Evolutionary conservation across 1,284 basidiomycete genomes (phyloP).

Genomic region (Rhodotorula mucilaginosa): DNA sequence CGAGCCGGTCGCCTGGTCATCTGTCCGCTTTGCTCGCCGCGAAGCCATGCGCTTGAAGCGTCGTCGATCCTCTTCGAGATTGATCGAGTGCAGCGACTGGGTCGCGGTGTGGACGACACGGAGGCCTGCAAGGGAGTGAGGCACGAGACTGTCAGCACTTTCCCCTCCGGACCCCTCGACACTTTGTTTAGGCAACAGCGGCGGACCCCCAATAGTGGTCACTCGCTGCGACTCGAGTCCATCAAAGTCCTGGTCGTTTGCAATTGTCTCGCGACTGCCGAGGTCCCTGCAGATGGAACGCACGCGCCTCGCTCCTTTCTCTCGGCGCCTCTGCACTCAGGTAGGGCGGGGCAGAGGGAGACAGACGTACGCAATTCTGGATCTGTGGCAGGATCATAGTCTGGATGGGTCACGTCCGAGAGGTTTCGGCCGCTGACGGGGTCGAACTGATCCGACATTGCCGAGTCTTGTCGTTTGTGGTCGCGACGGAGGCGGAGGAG

Average conservation of each 20-base stretch:
- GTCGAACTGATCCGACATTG: slow-evolving; percentile 21
- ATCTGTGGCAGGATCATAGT: slow-evolving; percentile 38
- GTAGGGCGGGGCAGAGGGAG: not conserved
- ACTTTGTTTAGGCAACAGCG: too few species aligned
- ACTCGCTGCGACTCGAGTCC: too few species aligned
- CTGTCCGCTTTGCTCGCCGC: slow-evolving; percentile 9
- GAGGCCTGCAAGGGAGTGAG: slow-evolving; percentile 53
- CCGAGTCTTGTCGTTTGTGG: not conserved
- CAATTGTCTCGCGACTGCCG: too few species aligned
- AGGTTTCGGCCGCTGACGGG: slow-evolving; percentile 28
- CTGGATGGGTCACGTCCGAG: slow-evolving; percentile 32
- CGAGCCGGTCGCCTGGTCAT: slow-evolving; percentile 32
- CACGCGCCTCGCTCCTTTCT: not conserved
- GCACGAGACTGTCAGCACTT: too few species aligned
- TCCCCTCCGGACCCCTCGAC: too few species aligned
- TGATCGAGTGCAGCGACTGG: slow-evolving; percentile 80
- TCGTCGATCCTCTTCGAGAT: slow-evolving; percentile 66
- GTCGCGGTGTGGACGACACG: slow-evolving; percentile 84
- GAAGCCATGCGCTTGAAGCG: slow-evolving; percentile 53
- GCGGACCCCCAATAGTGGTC: too few species aligned
- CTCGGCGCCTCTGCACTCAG: not conserved
- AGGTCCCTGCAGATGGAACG: too few species aligned
- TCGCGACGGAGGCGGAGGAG: slow-evolving; percentile 10
- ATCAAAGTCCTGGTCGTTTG: too few species aligned
- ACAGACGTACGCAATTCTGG: slow-evolving; percentile 37